Base-by-base conservation (phyloP, 1,284 basidiomycete genomes). In the Pyrrhoderma lamaoense region DNA sequence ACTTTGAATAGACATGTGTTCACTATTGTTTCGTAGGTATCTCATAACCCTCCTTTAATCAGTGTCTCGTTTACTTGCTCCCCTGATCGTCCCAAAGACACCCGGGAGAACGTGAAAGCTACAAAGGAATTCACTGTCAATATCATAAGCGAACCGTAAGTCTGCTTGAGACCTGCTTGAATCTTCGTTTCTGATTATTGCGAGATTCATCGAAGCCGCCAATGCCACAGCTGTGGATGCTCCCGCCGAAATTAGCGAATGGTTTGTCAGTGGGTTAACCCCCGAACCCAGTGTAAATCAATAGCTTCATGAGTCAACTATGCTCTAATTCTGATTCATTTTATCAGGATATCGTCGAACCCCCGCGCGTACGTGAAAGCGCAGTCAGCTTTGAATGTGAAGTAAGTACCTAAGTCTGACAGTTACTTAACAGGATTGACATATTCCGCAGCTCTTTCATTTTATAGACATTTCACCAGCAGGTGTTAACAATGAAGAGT, bases 61-160 rank as follows among this genome's bases (percentile, higher is more conserved):
- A 81, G 79, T 66, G 62, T 89, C 39, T 82, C 80, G 2, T 76
- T 82, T 57, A 61, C 64, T 16, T 61, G 77, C 47, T 67, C 70
- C 5, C 62, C 63, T 14, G 62, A 65, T n/a, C 67, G 68, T 22
- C 65, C 70, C 42, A 82, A 84, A 67, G 85, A 91, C 62, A 84
- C 82, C 1, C 71, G 78, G 45, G 70, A 72, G 52, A 90, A 90
- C 60, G 83, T 90, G 58, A 67, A 77, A 43, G 65, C 68, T 0
- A 83, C 79, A 3, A 81, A 80, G 58, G 74, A 84, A 61, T 92
- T 91, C 63, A 82, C 80, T 5, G 79, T 86, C 42, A 85, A 80
- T 60, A 82, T 91, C 56, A 82, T 91, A 60, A 85, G 81, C 56
- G 85, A 89, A 63, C 68, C 80, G 0, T 55, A 21, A 14, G 53